These are phyloP conservation scores for Dissophora ornata DNA, from an alignment of 192 early-diverging fungal genomes.

Conservation along the genomic window DNA sequence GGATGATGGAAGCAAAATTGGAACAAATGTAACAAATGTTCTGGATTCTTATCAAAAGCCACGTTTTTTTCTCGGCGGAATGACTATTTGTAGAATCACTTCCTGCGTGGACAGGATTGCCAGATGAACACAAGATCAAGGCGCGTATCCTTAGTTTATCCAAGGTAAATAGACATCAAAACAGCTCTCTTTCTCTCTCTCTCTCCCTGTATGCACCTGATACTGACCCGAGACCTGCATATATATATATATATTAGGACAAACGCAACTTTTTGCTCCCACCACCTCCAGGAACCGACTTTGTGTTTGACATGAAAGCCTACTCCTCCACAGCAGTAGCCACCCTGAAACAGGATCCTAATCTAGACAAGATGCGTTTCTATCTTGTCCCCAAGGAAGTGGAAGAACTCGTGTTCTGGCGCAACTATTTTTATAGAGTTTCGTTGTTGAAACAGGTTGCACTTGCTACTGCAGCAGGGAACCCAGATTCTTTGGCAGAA, in stretches of 20 bases:
- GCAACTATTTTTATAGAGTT: constrained; percentile 78
- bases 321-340: constrained; percentile 68
- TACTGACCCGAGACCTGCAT: background rate
- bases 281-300: constrained; percentile 70
- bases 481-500: constrained; percentile 17
- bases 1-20: too few relatives aligned
- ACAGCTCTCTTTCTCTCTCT: too few relatives aligned
- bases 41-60: too few relatives aligned
- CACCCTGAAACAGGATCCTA: constrained; percentile 65
- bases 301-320: constrained; percentile 69
- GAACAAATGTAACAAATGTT: too few relatives aligned
- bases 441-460: constrained; percentile 64
- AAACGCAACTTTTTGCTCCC: constrained; percentile 69
- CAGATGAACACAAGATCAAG: constrained; percentile 64
- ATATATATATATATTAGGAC: constrained; percentile 54
- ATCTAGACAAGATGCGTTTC: constrained; percentile 73
- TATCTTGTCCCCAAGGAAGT: constrained; percentile 73
- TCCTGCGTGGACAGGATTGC: constrained; percentile 64
- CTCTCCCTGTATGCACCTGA: too few relatives aligned
- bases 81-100: constrained; percentile 58
- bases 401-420: constrained; percentile 72
- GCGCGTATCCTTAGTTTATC: constrained; percentile 60
- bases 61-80: background rate
- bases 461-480: constrained; percentile 41
- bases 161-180: constrained; percentile 49